These are phyloP conservation scores for Solanum chmielewskii DNA, from an alignment of 257 asterid genomes.

Conservation along the genomic window DNA sequence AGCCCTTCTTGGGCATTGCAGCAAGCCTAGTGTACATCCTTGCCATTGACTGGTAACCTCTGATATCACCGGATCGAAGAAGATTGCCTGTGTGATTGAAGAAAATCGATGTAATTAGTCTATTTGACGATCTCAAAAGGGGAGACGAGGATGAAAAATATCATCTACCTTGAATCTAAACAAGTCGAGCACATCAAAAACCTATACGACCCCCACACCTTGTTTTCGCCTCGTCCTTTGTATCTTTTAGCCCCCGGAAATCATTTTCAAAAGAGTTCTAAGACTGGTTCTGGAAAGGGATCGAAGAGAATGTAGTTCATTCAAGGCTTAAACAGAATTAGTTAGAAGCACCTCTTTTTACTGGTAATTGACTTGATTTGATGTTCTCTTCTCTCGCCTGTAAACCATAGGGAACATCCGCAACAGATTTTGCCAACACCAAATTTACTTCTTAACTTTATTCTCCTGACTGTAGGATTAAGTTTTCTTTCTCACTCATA, in stretches of 20 bases:
- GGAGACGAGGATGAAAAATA: background rate
- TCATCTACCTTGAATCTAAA: background rate
- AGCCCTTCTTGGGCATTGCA: constrained; percentile 94
- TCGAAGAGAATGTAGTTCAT: background rate
- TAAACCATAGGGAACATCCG: background rate
- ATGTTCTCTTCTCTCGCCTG: background rate
- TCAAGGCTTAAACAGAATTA: background rate
- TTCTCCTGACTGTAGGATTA: background rate
- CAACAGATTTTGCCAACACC: background rate
- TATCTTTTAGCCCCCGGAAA: background rate
- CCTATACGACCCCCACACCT: background rate
- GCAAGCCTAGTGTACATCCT: constrained; percentile 97
- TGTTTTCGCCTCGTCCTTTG: background rate
- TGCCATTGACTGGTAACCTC: constrained; percentile 97
- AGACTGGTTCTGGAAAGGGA: background rate
- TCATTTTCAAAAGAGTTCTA: background rate
- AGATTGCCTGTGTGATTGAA: constrained; percentile 57
- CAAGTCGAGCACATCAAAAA: background rate
- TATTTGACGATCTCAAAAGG: background rate
- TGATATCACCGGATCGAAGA: constrained; percentile 78
- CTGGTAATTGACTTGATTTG: background rate
- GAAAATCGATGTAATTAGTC: background rate
- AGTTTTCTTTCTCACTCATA: background rate
- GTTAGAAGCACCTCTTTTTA: background rate
- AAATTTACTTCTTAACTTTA: background rate